Base-by-base conservation (phyloP, 2,329 filamentous ascomycete species). In the Ceratocystis diversiconidia region DNA sequence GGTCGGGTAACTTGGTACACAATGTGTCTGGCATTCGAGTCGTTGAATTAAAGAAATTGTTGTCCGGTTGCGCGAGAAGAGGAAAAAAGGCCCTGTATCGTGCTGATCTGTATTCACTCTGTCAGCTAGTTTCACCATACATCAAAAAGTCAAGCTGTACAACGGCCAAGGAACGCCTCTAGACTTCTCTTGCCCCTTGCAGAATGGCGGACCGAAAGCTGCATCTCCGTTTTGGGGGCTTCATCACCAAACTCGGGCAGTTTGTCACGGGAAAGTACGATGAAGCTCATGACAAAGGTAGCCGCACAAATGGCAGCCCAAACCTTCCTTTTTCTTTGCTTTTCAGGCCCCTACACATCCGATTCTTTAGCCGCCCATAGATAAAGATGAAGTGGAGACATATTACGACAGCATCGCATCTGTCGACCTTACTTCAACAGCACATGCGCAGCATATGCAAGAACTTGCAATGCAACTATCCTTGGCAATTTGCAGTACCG, bases 1-100 rank as follows among this genome's bases (percentile, higher is more conserved):
- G 52, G 28, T 59, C 52, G 52, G 52, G 52, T 59, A 59, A 30
- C 28, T 59, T 59, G 52, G 52, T 59, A 59, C 52, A 59, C 52
- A 59, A n/a, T n/a, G 28, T 59, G 52, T 59, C 52, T 30, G 12
- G 25, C 12, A 36, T 59, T 25, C 52, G 32, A 30, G 28, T 32
- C 28, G 52, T 30, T 25, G 48, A 52, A 52, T 52, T 52, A 52
- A 52, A 52, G 22, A 28, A 8, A 52, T 52, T 22, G 15, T 28
- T 25, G 10, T 25, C 19, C 48, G 22, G 48, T 52, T 15, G 48
- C 22, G 22, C 22, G 19, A 28, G 36, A 41, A 41, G 22, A 5
- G 22, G 17, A 19, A 22, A 50, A 22, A 19, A 50, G 7, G 46
- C 15, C 5, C 46, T 22, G 46, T 19, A n/a, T 50, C 6, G 10